Conservation (phyloP, 345 rosid genomes). For the Eutrema japonicum region DNA sequence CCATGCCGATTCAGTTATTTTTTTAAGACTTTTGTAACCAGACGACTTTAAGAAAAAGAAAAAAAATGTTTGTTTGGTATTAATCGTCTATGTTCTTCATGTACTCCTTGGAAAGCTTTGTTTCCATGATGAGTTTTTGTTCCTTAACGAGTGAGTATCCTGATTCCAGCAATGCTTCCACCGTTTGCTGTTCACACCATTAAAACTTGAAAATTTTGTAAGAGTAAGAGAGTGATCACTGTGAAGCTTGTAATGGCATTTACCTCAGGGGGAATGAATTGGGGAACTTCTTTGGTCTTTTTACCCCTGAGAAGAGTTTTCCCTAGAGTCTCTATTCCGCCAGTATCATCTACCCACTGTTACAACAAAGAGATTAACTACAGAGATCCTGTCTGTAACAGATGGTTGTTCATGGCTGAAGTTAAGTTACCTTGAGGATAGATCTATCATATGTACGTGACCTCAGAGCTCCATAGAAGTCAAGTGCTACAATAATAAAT, state of each 20-base stretch:
- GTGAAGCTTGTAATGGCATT: conserved; percentile 18
- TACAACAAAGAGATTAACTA: conserved; percentile 29
- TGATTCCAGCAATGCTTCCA: conserved; percentile 89
- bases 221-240: conserved; percentile 7
- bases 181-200: conserved; percentile 71
- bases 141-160: conserved; percentile 80
- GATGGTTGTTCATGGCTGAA: conserved; percentile 1
- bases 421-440: conserved; percentile 67
- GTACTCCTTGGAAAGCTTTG: conserved; percentile 88
- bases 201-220: neutral
- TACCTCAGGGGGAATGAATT: conserved; percentile 83
- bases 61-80: conserved; percentile 28
- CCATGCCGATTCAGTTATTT: conserved; percentile 13
- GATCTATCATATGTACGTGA: conserved; percentile 89
- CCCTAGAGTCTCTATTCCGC: conserved; percentile 76
- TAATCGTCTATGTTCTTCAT: conserved; percentile 81
- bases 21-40: conserved; percentile 3
- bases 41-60: conserved; percentile 10
- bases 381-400: neutral
- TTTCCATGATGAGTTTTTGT: conserved; percentile 71
- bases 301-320: conserved; percentile 62
- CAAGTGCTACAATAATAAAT: conserved; percentile 63
- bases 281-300: conserved; percentile 64
- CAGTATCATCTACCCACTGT: conserved; percentile 88
- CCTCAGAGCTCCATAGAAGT: conserved; percentile 93